A percentile compares a stretch with the other conserved stretches of the same genome.
These are phyloP conservation scores for Colletotrichum sp. DNA, from an alignment of 2,329 filamentous ascomycete species.

Conservation along the genomic window DNA sequence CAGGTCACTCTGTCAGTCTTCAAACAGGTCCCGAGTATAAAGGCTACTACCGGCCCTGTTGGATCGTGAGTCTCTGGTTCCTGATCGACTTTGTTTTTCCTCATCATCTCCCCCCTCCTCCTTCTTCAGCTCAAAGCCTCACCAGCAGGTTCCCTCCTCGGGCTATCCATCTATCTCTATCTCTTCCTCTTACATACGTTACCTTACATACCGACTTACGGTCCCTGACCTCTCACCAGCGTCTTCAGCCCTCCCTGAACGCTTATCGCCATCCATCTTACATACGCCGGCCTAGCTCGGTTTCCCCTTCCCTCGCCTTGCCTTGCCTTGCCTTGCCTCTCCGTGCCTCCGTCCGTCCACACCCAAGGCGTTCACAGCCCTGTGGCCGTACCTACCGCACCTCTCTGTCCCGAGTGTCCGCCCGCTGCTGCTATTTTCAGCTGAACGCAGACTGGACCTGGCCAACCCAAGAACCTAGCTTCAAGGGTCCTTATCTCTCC, in stretches of 20 bases:
- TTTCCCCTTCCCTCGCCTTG: not conserved
- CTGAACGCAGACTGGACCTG: not conserved
- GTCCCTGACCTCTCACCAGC: not conserved
- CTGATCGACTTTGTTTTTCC: conserved; percentile 5
- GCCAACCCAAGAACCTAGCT: not conserved
- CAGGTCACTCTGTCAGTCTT: not conserved
- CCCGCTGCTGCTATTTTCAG: conserved; percentile 19
- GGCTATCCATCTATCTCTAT: not conserved
- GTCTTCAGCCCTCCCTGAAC: not conserved
- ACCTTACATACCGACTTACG: not conserved
- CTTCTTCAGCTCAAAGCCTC: not conserved
- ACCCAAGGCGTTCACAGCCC: conserved; percentile 7
- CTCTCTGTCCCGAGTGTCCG: not conserved
- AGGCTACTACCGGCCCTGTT: not conserved
- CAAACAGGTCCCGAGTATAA: conserved; percentile 6
- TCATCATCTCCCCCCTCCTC: not conserved
- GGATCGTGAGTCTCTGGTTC: conserved; percentile 1
- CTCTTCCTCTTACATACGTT: not conserved
- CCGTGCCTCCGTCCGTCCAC: not conserved
- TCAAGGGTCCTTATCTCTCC: conserved; percentile 22
- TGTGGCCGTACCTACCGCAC: not conserved
- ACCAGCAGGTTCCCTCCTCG: not conserved
- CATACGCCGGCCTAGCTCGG: not conserved
- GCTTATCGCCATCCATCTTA: not conserved
- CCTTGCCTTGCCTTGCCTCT: not conserved